phyloP scores from a whole-genome alignment of 257 asterid species.

The Solanum corneliomulleri region DNA sequence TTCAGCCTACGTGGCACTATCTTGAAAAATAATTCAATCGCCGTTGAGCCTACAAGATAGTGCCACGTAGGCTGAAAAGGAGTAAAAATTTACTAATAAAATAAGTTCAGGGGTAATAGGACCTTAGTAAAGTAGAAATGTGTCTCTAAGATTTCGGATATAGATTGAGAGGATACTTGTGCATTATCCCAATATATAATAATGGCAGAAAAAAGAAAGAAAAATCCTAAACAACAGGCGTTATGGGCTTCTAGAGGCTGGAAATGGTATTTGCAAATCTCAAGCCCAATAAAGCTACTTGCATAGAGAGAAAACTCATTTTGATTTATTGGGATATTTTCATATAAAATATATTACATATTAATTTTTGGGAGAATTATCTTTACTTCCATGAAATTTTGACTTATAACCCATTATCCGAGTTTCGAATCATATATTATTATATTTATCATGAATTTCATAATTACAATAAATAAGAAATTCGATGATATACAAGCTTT shows the following conservation, averaged over 20 bases:
- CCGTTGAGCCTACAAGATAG: no score
- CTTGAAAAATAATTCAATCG: no score
- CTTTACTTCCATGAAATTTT: neutral
- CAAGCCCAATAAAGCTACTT: neutral
- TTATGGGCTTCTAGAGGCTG: neutral
- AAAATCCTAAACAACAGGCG: neutral
- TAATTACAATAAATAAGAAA: neutral
- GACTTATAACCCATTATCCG: neutral
- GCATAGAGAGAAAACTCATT: neutral
- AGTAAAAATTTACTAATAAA: no score
- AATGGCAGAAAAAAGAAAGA: neutral
- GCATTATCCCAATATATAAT: neutral
- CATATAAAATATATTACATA: neutral
- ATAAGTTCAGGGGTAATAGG: no score
- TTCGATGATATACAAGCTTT: no score
- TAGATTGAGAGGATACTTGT: no score
- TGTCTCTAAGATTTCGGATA: no score
- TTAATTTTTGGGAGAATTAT: neutral
- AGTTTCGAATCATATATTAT: no score
- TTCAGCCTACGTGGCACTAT: no score
- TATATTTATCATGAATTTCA: no score
- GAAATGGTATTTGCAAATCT: neutral
- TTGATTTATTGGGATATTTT: neutral
- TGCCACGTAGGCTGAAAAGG: no score
- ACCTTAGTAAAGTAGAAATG: no score